phyloP scores from a whole-genome alignment of 805 yeast genomes.

The Lipomyces mesembrius region DNA sequence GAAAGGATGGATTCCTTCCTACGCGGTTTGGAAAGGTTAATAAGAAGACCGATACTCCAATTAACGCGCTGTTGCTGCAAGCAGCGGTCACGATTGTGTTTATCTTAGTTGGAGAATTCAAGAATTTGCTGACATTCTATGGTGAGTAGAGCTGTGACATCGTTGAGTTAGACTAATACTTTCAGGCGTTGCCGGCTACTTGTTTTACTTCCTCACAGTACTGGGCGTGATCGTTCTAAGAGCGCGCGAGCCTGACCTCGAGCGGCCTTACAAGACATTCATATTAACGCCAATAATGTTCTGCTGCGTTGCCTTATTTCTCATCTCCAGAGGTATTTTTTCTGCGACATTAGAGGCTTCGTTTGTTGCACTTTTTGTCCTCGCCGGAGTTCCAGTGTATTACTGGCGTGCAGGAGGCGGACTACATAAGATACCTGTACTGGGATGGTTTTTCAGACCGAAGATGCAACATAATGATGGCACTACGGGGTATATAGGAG shows the following conservation, averaged over 20 bases:
- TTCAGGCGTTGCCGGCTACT: slow-evolving; percentile 34
- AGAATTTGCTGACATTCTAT: slow-evolving; percentile 47
- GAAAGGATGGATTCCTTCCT: slow-evolving; percentile 47
- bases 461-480: not conserved
- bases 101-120: slow-evolving; percentile 48
- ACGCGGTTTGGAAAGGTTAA: slow-evolving; percentile 39
- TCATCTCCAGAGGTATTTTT: slow-evolving; percentile 45
- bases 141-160: not conserved
- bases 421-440: slow-evolving; percentile 21
- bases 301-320: slow-evolving; percentile 48
- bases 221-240: slow-evolving; percentile 48
- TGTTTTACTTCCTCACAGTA: slow-evolving; percentile 43
- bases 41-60: slow-evolving; percentile 43
- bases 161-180: slow-evolving; percentile 33
- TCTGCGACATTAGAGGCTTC: slow-evolving; percentile 46
- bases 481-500: not conserved
- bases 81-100: slow-evolving; percentile 43
- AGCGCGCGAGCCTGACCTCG: slow-evolving; percentile 45
- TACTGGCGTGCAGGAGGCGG: slow-evolving; percentile 36
- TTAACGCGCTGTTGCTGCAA: slow-evolving; percentile 46
- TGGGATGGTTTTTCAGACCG: slow-evolving; percentile 27
- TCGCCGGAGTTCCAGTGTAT: slow-evolving; percentile 45
- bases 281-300: slow-evolving; percentile 47
- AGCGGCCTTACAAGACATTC: slow-evolving; percentile 48
- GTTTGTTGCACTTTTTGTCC: slow-evolving; percentile 42